A percentile compares a stretch with the other conserved stretches of the same genome.
These are phyloP conservation scores for Biscogniauxia mediterranea DNA, from an alignment of 2,329 filamentous ascomycete genomes.

Conservation along the genomic window DNA sequence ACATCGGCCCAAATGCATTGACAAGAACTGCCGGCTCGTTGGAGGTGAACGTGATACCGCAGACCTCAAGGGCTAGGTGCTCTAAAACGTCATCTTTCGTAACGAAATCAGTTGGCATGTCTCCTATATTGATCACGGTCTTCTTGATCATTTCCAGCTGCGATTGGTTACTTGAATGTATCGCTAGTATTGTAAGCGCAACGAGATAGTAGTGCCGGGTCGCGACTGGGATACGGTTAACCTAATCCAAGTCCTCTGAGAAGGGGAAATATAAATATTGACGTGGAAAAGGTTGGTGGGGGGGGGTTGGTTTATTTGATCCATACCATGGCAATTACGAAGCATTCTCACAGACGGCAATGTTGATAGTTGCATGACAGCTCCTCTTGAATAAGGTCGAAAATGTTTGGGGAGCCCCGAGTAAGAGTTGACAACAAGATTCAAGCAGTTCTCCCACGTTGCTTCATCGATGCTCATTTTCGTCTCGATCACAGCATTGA, in stretches of 20 bases:
- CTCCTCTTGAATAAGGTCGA: conserved; percentile 30
- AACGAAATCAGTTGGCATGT: not conserved
- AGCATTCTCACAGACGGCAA: conserved; percentile 42
- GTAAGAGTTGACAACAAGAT: conserved; percentile 32
- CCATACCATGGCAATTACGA: conserved; percentile 42
- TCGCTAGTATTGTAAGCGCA: conserved; percentile 32
- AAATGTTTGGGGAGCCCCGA: conserved; percentile 31
- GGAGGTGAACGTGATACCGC: conserved; percentile 45
- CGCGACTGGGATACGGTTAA: conserved; percentile 33
- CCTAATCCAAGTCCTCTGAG: not conserved
- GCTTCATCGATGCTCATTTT: not conserved
- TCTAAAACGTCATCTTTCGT: conserved; percentile 31
- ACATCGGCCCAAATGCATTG: conserved; percentile 48
- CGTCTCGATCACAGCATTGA: conserved; percentile 38
- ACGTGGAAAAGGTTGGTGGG: too few species aligned
- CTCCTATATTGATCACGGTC: conserved; percentile 1
- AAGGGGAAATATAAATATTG: not conserved
- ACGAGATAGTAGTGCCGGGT: conserved; percentile 44
- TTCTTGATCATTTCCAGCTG: conserved; percentile 10
- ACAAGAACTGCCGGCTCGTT: conserved; percentile 42
- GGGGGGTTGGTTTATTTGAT: not conserved
- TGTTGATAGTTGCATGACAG: conserved; percentile 5
- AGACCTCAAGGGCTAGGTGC: conserved; percentile 37
- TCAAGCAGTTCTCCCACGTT: conserved; percentile 25
- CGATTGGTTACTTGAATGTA: conserved; percentile 9